phyloP scores from a whole-genome alignment of 495 filamentous ascomycete species.

The Neurospora sp. region DNA sequence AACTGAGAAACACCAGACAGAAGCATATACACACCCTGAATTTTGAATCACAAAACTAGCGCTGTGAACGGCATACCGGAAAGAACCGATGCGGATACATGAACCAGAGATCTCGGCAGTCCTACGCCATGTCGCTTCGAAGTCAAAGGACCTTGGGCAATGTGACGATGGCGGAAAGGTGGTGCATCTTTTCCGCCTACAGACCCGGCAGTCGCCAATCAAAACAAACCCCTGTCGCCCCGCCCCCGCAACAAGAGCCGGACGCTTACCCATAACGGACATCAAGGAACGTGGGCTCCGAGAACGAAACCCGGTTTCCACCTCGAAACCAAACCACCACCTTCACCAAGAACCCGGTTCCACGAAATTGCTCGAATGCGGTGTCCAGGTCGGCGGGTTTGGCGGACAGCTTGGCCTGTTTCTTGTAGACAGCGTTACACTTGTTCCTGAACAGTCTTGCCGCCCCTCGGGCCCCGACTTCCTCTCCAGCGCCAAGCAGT shows the following conservation, averaged over 20 bases:
- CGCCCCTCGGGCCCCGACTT: background rate
- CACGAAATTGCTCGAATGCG: conserved; percentile 1
- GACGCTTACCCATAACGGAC: conserved; percentile 18
- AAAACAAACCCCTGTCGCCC: conserved; percentile 9
- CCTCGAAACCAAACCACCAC: background rate
- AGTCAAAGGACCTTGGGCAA: conserved; percentile 4
- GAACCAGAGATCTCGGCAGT: no score
- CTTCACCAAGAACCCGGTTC: conserved; percentile 13
- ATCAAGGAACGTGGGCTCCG: conserved; percentile 25
- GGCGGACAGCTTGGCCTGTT: conserved; percentile 4
- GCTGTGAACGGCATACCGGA: background rate
- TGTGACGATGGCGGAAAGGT: conserved; percentile 20
- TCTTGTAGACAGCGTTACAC: conserved; percentile 8
- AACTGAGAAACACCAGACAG: background rate
- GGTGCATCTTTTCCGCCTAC: conserved; percentile 14
- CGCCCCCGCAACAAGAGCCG: conserved; percentile 15
- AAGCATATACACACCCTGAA: background rate
- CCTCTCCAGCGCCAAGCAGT: background rate
- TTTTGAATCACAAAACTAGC: background rate
- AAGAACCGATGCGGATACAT: no score
- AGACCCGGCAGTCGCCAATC: conserved; percentile 5
- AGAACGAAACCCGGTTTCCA: conserved; percentile 18
- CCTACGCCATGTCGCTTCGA: background rate
- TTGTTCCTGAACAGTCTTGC: conserved; percentile 3
- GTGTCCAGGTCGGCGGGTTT: conserved; percentile 19